Evolutionary conservation across 345 rosid species (phyloP), one percentile per base, ranked within the genome.

Genomic region (Hypericum perforatum): DNA sequence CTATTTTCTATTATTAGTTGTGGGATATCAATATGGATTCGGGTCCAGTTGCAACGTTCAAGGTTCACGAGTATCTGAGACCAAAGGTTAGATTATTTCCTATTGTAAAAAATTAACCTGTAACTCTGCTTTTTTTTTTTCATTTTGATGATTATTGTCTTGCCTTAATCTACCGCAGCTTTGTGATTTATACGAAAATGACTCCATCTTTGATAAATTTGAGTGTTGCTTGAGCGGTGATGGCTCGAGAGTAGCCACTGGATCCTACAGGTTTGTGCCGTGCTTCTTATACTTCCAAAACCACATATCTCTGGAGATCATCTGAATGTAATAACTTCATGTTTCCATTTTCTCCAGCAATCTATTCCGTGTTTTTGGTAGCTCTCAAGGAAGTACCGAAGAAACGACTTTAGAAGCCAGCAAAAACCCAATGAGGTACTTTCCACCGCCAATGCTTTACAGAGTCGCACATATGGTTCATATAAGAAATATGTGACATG

Each of bases 341-440:
- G 22, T 46, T 12, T 46, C 13, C 57, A 37, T 43, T 50, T 22
- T 1, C 32, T 49, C 43, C 78, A 94, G 99, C 79, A 94, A 94
- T 77, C 70, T 89, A 48, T 94, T 94, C 74, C 97, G 95, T 14
- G 92, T 94, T 48, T 94, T 86, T 65, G 95, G 96, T 63, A 77
- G 82, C 76, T 64, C 76, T 47, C 54, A 78, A 6, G 96, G 88
- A 66, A 84, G 81, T 67, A 53, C 78, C 1, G 99, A 94, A 72
- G 76, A 85, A 13, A 73, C 88, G 62, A 89, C 96, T 45, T 76
- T 94, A 76, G 99, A 94, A 77, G 97, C 97, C 67, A 89, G 96
- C 78, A 94, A 88, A 81, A 89, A 84, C 55, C 99, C 99, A 53
- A 86, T 76, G 96, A 94, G 99, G 99, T 94, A 78, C 29, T 58